phyloP scores from a whole-genome alignment of 2,329 filamentous ascomycete genomes.

The Emericellopsis atlantica region DNA sequence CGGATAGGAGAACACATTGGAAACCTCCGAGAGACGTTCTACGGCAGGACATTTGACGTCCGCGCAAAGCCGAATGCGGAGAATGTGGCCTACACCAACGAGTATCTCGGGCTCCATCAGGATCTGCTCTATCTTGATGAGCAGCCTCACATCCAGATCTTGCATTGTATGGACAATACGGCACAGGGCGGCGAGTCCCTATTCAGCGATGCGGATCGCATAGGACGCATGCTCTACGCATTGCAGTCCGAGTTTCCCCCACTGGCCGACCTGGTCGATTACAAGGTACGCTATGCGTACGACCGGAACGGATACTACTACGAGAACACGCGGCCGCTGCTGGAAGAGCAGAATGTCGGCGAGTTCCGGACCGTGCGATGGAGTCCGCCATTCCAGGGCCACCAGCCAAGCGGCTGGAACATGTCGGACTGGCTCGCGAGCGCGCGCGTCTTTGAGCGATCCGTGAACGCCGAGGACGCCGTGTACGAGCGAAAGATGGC shows the following conservation, averaged over 20 bases:
- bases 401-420: constrained; percentile 15
- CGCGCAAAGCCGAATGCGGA: constrained; percentile 69
- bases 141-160: constrained; percentile 70
- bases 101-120: constrained; percentile 80
- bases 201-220: constrained; percentile 65
- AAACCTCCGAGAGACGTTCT: constrained; percentile 74
- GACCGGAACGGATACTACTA: constrained; percentile 54
- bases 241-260: constrained; percentile 2
- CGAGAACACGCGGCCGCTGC: constrained; percentile 40
- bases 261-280: constrained; percentile 24
- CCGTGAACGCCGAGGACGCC: constrained; percentile 43
- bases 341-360: constrained; percentile 16
- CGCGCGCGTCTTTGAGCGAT: constrained; percentile 39
- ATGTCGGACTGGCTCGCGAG: constrained; percentile 31
- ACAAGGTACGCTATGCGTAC: constrained; percentile 54
- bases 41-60: constrained; percentile 85
- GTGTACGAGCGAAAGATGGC: constrained; percentile 61
- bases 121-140: constrained; percentile 79
- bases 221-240: constrained; percentile 27
- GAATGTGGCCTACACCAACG: constrained; percentile 83
- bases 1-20: constrained; percentile 63
- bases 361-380: not conserved
- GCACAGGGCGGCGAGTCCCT: constrained; percentile 72
- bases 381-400: constrained; percentile 68
- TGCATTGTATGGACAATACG: constrained; percentile 79